phyloP scores from a whole-genome alignment of 108 stramenopile species.

The Licmophora abbreviata region DNA sequence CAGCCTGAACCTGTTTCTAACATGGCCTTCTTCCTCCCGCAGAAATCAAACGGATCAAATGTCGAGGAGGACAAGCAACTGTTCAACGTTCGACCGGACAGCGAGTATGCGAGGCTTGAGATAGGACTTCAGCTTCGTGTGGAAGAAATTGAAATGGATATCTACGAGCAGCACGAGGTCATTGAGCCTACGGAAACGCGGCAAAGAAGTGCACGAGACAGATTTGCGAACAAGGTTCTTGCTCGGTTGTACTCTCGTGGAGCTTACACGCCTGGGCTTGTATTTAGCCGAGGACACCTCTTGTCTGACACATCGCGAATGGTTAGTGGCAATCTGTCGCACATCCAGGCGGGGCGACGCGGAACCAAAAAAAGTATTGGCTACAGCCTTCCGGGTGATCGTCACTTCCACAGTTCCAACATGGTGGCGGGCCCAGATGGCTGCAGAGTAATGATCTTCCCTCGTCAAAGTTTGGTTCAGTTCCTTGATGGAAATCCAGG shows the following conservation, averaged over 20 bases:
- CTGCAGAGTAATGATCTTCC: conserved; percentile 52
- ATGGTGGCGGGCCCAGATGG: conserved; percentile 54
- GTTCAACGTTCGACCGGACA: conserved; percentile 10
- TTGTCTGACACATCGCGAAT: conserved; percentile 60
- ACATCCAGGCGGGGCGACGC: conserved; percentile 13
- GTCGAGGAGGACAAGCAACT: conserved; percentile 19
- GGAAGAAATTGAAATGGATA: conserved; percentile 21
- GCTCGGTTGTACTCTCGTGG: conserved; percentile 49
- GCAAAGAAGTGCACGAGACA: conserved; percentile 21
- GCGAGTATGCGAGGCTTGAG: conserved; percentile 19
- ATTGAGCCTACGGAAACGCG: conserved; percentile 6
- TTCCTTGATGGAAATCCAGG: conserved; percentile 67
- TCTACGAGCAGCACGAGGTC: conserved; percentile 7
- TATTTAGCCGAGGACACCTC: conserved; percentile 68
- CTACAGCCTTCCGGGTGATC: conserved; percentile 9
- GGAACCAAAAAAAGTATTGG: conserved; percentile 14
- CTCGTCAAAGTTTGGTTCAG: conserved; percentile 45
- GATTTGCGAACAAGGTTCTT: conserved; percentile 64
- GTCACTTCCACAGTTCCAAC: conserved; percentile 38
- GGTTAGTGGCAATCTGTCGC: conserved; percentile 45
- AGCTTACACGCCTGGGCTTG: conserved; percentile 46
- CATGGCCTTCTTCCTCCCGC: too few species aligned
- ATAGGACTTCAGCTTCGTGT: conserved; percentile 20
- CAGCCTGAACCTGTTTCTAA: too few species aligned
- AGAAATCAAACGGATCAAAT: too few species aligned